These are phyloP conservation scores for Eremomyces bilateralis DNA, from an alignment of 495 filamentous ascomycete species.

Conservation along the genomic window DNA sequence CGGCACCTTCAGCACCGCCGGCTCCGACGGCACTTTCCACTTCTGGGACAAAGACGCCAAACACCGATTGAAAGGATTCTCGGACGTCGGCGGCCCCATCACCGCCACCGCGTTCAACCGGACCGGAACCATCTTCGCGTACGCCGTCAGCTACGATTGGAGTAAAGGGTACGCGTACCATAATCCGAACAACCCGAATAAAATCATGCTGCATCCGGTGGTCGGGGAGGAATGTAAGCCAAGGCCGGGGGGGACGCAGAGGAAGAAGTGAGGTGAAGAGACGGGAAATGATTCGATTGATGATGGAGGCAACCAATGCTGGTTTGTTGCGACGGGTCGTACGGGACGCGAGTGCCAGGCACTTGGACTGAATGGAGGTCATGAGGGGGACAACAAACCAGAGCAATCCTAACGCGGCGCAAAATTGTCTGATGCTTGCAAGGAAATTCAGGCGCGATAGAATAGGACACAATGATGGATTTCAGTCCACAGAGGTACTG, in stretches of 20 bases:
- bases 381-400: too few species aligned
- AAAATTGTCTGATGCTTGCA: too few species aligned
- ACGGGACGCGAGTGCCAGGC: too few species aligned
- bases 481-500: too few species aligned
- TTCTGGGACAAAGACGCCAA: slow-evolving; percentile 70
- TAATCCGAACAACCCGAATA: slow-evolving; percentile 45
- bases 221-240: slow-evolving; percentile 63
- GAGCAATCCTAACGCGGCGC: too few species aligned
- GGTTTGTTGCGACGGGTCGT: too few species aligned
- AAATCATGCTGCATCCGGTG: slow-evolving; percentile 73
- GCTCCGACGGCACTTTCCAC: slow-evolving; percentile 72
- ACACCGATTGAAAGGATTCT: slow-evolving; percentile 69
- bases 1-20: slow-evolving; percentile 79
- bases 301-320: too few species aligned
- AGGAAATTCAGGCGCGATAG: too few species aligned
- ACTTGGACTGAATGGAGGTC: too few species aligned
- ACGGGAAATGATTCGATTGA: too few species aligned
- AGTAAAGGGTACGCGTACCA: slow-evolving; percentile 66
- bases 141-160: slow-evolving; percentile 89
- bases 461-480: too few species aligned
- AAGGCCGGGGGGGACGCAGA: slow-evolving; percentile 44
- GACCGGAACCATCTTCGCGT: slow-evolving; percentile 65
- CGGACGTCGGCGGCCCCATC: slow-evolving; percentile 63
- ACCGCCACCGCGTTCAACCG: slow-evolving; percentile 56
- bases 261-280: too few species aligned